A percentile compares a stretch with the other conserved stretches of the same genome.
Evolutionary conservation across 108 stramenopile genomes (phyloP).

Genomic region (Cyclotella baltica): DNA sequence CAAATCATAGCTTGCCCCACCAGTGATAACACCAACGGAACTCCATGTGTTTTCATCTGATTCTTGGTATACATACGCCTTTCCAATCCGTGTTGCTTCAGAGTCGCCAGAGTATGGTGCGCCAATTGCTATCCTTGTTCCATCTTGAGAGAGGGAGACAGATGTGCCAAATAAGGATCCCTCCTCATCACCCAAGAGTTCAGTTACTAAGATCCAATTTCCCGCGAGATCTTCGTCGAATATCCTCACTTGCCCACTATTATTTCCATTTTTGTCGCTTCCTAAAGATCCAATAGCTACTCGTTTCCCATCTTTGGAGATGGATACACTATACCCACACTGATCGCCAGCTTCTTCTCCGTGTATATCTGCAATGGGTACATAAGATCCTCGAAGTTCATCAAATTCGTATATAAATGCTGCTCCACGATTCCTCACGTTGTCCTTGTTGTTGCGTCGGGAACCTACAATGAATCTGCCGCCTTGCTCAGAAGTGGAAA

Average conservation of each 20-base stretch:
- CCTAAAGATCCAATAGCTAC: slow-evolving; percentile 57
- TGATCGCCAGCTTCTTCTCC: slow-evolving; percentile 55
- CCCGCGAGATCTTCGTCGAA: slow-evolving; percentile 45
- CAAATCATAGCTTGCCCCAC: slow-evolving; percentile 28
- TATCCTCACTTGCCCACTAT: slow-evolving; percentile 52
- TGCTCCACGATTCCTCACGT: slow-evolving; percentile 46
- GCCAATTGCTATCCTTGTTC: slow-evolving; percentile 64
- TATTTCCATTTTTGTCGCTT: slow-evolving; percentile 52
- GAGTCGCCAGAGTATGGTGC: slow-evolving; percentile 65
- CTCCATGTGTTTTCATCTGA: slow-evolving; percentile 42
- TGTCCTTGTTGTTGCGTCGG: slow-evolving; percentile 38
- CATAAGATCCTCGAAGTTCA: slow-evolving; percentile 17
- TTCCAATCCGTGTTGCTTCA: slow-evolving; percentile 44
- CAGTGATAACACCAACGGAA: slow-evolving; percentile 38
- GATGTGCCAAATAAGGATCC: slow-evolving; percentile 63
- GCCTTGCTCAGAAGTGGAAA: slow-evolving; percentile 49
- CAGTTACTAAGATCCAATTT: slow-evolving; percentile 32
- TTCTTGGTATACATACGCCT: slow-evolving; percentile 52
- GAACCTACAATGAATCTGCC: slow-evolving; percentile 38
- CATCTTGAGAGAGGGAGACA: slow-evolving; percentile 62
- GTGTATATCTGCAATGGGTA: slow-evolving; percentile 29
- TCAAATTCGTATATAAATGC: slow-evolving; percentile 48
- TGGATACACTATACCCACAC: slow-evolving; percentile 56
- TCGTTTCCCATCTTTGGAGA: slow-evolving; percentile 46
- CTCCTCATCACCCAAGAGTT: slow-evolving; percentile 46